Percentiles rank a stretch among this genome's conserved stretches.
Evolutionary conservation across 306 rosid species (phyloP).

Genomic region (Alnus glutinosa): DNA sequence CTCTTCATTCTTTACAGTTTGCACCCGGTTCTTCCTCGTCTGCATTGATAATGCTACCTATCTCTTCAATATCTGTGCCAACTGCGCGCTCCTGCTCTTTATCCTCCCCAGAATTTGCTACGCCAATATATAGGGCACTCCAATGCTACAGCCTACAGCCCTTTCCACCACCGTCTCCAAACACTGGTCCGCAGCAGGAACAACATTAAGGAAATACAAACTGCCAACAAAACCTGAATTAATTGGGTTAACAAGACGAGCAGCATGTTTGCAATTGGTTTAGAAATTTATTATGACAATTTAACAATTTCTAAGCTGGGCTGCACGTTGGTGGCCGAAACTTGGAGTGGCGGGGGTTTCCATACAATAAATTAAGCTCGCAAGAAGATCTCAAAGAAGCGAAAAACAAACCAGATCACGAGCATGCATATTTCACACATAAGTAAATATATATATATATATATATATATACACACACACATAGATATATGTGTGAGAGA

Average conservation of each 20-base stretch:
- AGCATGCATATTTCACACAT: not conserved
- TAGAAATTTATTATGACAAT: no score
- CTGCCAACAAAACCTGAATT: no score
- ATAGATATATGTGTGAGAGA: not conserved
- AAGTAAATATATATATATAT: no score
- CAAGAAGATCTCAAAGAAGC: not conserved
- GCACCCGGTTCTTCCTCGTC: conserved; percentile 56
- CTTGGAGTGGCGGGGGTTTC: no score
- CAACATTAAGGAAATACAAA: no score
- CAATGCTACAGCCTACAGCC: conserved; percentile 85
- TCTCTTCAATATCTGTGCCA: conserved; percentile 50
- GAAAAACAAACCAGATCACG: not conserved
- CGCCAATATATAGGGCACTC: conserved; percentile 71
- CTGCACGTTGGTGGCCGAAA: no score
- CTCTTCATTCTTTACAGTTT: conserved; percentile 48
- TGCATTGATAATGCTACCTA: conserved; percentile 50
- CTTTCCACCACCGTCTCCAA: conserved; percentile 63
- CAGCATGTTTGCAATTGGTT: no score
- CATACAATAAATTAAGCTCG: not conserved
- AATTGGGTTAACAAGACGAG: no score
- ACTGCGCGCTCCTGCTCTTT: conserved; percentile 39
- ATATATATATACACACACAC: no score
- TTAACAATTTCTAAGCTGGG: no score
- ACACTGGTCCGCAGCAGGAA: no score
- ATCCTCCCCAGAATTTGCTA: conserved; percentile 58